phyloP scores from a whole-genome alignment of 805 yeast species.

The Sungouiozyma intestinalis region DNA sequence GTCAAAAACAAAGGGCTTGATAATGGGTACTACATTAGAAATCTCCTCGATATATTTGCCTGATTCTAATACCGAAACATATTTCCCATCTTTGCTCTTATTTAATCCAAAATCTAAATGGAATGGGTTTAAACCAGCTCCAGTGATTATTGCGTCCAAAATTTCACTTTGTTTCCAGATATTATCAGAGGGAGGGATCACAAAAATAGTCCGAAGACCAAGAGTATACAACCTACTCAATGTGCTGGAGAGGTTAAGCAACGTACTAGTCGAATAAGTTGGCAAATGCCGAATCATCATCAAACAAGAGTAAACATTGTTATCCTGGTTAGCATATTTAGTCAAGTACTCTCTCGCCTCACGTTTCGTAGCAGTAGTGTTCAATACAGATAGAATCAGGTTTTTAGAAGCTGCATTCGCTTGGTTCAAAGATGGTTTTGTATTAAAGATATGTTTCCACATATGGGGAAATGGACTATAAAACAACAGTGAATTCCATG shows the following conservation, averaged over 20 bases:
- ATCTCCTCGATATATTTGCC: conserved; percentile 6
- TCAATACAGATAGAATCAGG: conserved; percentile 71
- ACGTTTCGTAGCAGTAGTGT: conserved; percentile 86
- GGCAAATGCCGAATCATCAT: conserved; percentile 20
- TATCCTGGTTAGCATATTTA: conserved; percentile 40
- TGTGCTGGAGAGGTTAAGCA: conserved; percentile 15
- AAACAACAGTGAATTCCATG: too few relatives aligned
- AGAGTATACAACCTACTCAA: conserved; percentile 20
- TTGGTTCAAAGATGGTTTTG: conserved; percentile 10
- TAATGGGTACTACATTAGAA: conserved; percentile 32
- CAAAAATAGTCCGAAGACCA: conserved; percentile 67
- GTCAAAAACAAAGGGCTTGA: conserved; percentile 62
- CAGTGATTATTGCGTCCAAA: conserved; percentile 17
- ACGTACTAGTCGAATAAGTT: conserved; percentile 2
- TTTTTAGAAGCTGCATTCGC: conserved; percentile 35
- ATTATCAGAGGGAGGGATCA: conserved; percentile 34
- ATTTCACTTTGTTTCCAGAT: conserved; percentile 13
- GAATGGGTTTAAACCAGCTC: conserved; percentile 17
- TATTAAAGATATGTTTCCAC: conserved; percentile 14
- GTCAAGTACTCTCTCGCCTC: conserved; percentile 76
- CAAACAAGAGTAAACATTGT: conserved; percentile 17
- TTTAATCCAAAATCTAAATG: conserved; percentile 19
- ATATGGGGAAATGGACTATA: conserved; percentile 2
- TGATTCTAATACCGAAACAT: conserved; percentile 11
- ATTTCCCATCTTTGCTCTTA: conserved; percentile 9